Percentiles rank a stretch among this genome's conserved stretches.
Evolutionary conservation across 805 yeast genomes (phyloP).

Genomic region (Saccharomycopsis guyanensis): DNA sequence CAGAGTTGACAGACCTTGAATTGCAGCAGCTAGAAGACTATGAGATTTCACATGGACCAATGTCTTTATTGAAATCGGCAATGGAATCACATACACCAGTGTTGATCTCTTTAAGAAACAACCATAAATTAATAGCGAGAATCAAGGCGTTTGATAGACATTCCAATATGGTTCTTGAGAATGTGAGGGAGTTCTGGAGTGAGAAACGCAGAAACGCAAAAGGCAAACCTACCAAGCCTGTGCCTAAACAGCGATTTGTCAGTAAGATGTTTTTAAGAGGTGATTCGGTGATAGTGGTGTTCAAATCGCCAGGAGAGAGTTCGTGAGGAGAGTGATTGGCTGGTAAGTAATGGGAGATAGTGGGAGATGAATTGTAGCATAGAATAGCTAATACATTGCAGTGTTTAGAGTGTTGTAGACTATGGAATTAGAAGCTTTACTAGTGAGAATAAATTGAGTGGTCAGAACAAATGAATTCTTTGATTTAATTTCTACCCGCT

Average conservation of each 20-base stretch:
- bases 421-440: too few species aligned
- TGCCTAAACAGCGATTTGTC: slow-evolving; percentile 69
- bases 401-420: too few species aligned
- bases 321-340: too few species aligned
- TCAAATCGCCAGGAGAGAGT: slow-evolving; percentile 37
- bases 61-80: slow-evolving; percentile 80
- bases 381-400: too few species aligned
- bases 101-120: slow-evolving; percentile 83
- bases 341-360: background rate
- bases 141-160: slow-evolving; percentile 96
- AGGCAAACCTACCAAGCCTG: slow-evolving; percentile 64
- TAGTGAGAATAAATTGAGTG: too few species aligned
- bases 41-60: slow-evolving; percentile 86
- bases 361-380: too few species aligned
- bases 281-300: slow-evolving; percentile 83
- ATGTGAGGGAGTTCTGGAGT: slow-evolving; percentile 81
- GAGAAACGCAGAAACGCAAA: slow-evolving; percentile 42
- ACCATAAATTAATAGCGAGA: slow-evolving; percentile 83
- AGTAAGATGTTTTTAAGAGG: slow-evolving; percentile 91
- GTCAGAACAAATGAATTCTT: too few species aligned
- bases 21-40: slow-evolving; percentile 78
- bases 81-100: slow-evolving; percentile 69
- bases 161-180: slow-evolving; percentile 85
- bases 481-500: too few species aligned
- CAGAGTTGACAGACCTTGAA: slow-evolving; percentile 75